These are phyloP conservation scores for Prunus dulcis DNA, from an alignment of 306 rosid species.

Conservation along the genomic window DNA sequence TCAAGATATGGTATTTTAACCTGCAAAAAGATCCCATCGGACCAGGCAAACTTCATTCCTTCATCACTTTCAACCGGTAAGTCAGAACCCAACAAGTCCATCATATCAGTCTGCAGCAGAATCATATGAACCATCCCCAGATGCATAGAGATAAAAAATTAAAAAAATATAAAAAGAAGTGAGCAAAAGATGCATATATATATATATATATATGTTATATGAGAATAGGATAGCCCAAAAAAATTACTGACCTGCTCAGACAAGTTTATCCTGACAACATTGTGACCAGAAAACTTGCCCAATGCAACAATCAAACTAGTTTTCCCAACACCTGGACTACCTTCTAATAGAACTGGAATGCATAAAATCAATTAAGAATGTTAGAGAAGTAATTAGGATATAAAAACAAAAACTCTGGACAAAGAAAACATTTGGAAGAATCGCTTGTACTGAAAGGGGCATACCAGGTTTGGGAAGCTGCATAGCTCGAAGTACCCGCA, in stretches of 20 bases:
- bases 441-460: neutral
- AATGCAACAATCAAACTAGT: conserved; percentile 88
- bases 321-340: conserved; percentile 99
- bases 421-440: neutral
- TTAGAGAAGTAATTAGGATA: neutral
- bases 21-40: conserved; percentile 94
- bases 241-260: conserved; percentile 77
- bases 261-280: conserved; percentile 82
- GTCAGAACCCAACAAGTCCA: conserved; percentile 94
- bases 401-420: conserved; percentile 1
- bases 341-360: conserved; percentile 82
- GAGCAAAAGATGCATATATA: neutral
- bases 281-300: conserved; percentile 77
- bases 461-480: conserved; percentile 93
- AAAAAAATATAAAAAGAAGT: neutral
- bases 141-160: neutral
- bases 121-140: neutral
- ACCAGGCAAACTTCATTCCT: conserved; percentile 90
- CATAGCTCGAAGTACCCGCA: conserved; percentile 88
- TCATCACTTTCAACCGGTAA: conserved; percentile 88
- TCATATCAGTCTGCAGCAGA: conserved; percentile 84
- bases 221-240: neutral
- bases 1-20: conserved; percentile 34
- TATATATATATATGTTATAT: neutral
- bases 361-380: conserved; percentile 18